Base-by-base conservation (phyloP, 176 grass and related monocot species). In the Secale cereale region DNA sequence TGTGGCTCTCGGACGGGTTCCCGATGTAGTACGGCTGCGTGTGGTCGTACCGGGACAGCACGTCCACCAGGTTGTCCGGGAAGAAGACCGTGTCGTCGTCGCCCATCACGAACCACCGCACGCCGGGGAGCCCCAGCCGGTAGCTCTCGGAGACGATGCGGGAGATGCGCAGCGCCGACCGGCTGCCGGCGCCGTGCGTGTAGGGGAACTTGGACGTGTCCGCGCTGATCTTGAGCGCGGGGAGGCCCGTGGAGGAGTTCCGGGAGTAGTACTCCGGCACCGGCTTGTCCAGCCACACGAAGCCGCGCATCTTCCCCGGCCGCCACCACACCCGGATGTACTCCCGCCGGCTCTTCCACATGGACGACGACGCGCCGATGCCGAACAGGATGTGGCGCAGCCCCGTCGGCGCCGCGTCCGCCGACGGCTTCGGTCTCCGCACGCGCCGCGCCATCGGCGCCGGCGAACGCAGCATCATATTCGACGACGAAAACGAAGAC, bases 71-170 rank as follows among this genome's bases (percentile, higher is more conserved):
- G 86, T 97, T 97, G 59, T 91, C 94, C n/a, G 82, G 59, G 74
- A 94, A 97, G 83, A 97, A 92, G 59, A 97, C 90, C 10, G 92
- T 97, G 89, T 97, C 95, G 59, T 94, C 90, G 78, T 97, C 92
- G 29, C 95, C 94, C 87, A 91, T 92, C 29, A 97, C 88, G 64
- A 92, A 86, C 94, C 90, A 94, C 61, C 94, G 77, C 23, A 85
- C 83, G 22, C 78, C 83, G 17, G 80, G 48, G 57, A 91, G 85
- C 15, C 68, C 61, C 20, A 87, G 82, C 2, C 85, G 84, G 67
- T 57, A 91, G 26, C 85, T 91, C 76, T 91, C 89, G 20, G 84
- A 84, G 26, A 91, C 84, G 63, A 91, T 91, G 56, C 89, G 89
- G 4, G 89, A 86, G 59, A 87, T 91, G 6, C 89, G 89, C 32